Evolutionary conservation across 306 rosid genomes (phyloP).

Genomic region (Vicia faba): DNA sequence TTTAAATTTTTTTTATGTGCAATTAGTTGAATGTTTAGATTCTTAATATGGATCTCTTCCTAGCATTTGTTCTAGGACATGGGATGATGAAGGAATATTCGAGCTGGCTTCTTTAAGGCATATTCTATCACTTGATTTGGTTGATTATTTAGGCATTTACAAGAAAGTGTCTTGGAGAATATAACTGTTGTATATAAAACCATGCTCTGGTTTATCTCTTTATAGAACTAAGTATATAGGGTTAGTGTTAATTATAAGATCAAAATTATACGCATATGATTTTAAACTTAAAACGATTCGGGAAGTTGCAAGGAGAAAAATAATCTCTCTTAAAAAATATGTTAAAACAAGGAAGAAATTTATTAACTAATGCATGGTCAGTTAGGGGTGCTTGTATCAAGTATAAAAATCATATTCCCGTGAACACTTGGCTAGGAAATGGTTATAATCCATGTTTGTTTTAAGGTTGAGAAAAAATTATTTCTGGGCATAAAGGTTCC

Average conservation of each 20-base stretch:
- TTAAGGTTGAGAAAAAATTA: too few species aligned
- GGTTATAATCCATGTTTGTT: too few species aligned
- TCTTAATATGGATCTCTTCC: conserved; percentile 19
- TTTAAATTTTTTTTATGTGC: not conserved
- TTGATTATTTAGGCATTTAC: conserved; percentile 23
- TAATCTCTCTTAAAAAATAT: conserved; percentile 13
- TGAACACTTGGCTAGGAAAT: too few species aligned
- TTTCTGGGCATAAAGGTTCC: too few species aligned
- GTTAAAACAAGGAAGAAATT: conserved; percentile 12
- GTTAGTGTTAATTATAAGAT: conserved; percentile 5
- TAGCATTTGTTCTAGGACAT: conserved; percentile 7
- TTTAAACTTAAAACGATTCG: conserved; percentile 18
- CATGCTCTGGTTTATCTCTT: conserved; percentile 21
- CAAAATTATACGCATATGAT: not conserved
- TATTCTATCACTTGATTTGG: conserved; percentile 16
- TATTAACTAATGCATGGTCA: conserved; percentile 22
- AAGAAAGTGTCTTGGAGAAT: conserved; percentile 14
- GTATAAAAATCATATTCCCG: too few species aligned
- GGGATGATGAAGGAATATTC: not conserved
- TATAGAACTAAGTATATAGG: conserved; percentile 8
- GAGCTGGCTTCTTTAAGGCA: not conserved
- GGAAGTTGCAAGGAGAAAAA: not conserved
- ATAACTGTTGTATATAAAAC: conserved; percentile 8
- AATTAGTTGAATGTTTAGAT: conserved; percentile 27
- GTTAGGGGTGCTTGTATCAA: not conserved